These are phyloP conservation scores for Bipolaris victoriae DNA, from an alignment of 2,329 filamentous ascomycete genomes.

Conservation along the genomic window DNA sequence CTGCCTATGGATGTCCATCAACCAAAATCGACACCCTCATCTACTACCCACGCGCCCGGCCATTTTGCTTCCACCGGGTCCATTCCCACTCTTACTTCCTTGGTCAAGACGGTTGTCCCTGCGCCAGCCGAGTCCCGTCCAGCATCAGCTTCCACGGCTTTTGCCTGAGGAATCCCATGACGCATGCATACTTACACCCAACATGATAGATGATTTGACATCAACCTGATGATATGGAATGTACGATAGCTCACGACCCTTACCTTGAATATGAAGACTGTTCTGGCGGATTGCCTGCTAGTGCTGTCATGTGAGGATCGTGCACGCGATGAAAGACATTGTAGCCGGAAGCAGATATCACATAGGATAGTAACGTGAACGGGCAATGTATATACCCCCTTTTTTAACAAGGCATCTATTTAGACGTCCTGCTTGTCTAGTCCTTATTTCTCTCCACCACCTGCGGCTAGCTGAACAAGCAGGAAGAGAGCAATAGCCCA, in stretches of 20 bases:
- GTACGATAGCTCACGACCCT: slow-evolving; percentile 9
- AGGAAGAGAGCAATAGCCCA: slow-evolving; percentile 58
- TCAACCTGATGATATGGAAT: slow-evolving; percentile 2
- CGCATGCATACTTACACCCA: slow-evolving; percentile 8
- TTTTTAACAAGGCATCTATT: neutral
- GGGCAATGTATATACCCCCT: neutral
- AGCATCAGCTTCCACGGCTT: slow-evolving; percentile 7
- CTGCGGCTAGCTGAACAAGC: slow-evolving; percentile 54
- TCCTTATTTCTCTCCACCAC: slow-evolving; percentile 41
- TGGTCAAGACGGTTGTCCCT: slow-evolving; percentile 6
- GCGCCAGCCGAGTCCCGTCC: slow-evolving; percentile 4
- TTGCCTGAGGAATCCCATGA: slow-evolving; percentile 2
- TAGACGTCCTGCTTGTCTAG: neutral
- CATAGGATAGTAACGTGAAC: neutral
- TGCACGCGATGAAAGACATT: neutral
- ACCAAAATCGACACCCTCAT: slow-evolving; percentile 40
- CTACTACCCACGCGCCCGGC: slow-evolving; percentile 17
- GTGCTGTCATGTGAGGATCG: neutral
- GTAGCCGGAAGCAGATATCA: neutral
- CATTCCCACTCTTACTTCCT: slow-evolving; percentile 13
- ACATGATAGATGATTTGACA: neutral
- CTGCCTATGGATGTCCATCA: slow-evolving; percentile 53
- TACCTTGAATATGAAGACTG: neutral
- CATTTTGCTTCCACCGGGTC: slow-evolving; percentile 7
- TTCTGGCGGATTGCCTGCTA: neutral